These are phyloP conservation scores for Solanum arcanum DNA, from an alignment of 257 asterid genomes.

Conservation along the genomic window DNA sequence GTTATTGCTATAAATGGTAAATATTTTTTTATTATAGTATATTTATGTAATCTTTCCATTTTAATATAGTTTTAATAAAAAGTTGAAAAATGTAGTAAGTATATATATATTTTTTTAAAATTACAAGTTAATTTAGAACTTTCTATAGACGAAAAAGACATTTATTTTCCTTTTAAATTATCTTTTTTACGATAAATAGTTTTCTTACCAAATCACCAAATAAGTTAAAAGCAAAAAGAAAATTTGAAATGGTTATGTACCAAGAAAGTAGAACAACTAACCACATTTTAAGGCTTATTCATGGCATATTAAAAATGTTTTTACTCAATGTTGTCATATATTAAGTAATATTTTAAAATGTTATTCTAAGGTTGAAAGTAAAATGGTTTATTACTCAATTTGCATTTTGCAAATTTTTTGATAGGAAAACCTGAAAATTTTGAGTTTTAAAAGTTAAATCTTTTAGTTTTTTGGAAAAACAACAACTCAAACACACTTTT, in stretches of 20 bases:
- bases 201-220: too few species aligned
- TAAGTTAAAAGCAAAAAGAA: too few species aligned
- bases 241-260: neutral
- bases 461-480: too few species aligned
- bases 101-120: rapidly evolving
- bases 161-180: neutral
- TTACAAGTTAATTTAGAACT: neutral
- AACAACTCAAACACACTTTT: too few species aligned
- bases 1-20: too few species aligned
- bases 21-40: too few species aligned
- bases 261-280: neutral
- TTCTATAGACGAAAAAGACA: neutral
- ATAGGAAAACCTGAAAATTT: neutral
- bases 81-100: neutral
- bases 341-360: too few species aligned
- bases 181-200: too few species aligned
- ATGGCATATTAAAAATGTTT: neutral
- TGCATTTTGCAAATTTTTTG: neutral
- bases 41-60: too few species aligned
- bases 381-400: neutral
- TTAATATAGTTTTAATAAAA: too few species aligned
- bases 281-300: neutral
- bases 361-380: neutral
- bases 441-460: too few species aligned
- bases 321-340: too few species aligned